Evolutionary conservation across 805 yeast genomes (phyloP).

Genomic region (Wickerhamomyces subpelliculosus): DNA sequence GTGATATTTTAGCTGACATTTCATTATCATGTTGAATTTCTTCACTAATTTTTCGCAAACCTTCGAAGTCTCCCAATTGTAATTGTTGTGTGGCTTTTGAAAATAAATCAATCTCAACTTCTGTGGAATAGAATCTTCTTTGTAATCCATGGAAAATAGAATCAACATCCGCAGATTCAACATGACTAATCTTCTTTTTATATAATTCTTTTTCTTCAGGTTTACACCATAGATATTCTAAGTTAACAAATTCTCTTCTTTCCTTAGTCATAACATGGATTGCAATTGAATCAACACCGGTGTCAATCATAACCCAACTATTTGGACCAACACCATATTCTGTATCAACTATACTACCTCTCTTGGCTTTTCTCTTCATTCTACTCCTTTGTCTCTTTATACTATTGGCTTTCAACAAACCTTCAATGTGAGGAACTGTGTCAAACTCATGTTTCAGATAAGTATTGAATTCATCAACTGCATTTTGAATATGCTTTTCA

Average conservation of each 20-base stretch:
- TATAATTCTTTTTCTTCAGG: slow-evolving; percentile 26
- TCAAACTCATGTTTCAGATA: slow-evolving; percentile 48
- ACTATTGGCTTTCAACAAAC: slow-evolving; percentile 54
- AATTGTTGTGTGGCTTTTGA: slow-evolving; percentile 9
- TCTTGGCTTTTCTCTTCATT: slow-evolving; percentile 42
- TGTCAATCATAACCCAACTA: slow-evolving; percentile 80
- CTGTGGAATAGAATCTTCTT: slow-evolving; percentile 33
- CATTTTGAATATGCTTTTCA: slow-evolving; percentile 65
- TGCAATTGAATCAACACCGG: slow-evolving; percentile 52
- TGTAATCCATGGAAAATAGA: slow-evolving; percentile 40
- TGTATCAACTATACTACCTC: slow-evolving; percentile 43
- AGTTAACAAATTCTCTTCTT: slow-evolving; percentile 58
- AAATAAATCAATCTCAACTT: slow-evolving; percentile 3
- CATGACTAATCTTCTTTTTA: slow-evolving; percentile 1
- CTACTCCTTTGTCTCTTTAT: slow-evolving; percentile 45
- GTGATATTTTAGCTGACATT: slow-evolving; percentile 4
- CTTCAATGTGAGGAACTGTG: slow-evolving; percentile 55
- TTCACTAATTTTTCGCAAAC: slow-evolving; percentile 1
- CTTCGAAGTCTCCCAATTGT: slow-evolving; percentile 6
- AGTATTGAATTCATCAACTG: slow-evolving; percentile 51
- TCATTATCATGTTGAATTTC: slow-evolving; percentile 2
- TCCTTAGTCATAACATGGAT: slow-evolving; percentile 70
- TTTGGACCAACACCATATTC: slow-evolving; percentile 53
- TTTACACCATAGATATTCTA: slow-evolving; percentile 59
- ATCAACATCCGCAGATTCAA: slow-evolving; percentile 7